phyloP scores from a whole-genome alignment of 2,329 filamentous ascomycete species.

The Aureobasidium pullulans region DNA sequence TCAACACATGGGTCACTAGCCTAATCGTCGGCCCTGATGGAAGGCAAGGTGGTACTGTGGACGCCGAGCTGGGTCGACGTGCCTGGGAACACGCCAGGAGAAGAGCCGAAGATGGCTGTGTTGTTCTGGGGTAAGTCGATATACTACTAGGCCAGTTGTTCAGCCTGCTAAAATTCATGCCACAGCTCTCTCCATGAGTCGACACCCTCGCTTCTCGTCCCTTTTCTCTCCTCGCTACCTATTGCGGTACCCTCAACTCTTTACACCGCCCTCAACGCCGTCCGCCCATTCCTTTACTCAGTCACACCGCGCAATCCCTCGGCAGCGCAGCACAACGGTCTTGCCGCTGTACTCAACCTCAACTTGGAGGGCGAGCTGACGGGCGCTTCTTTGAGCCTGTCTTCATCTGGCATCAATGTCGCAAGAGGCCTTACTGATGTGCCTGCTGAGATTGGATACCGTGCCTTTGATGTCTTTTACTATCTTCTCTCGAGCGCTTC shows the following conservation, averaged over 20 bases:
- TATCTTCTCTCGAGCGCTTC: conserved; percentile 91
- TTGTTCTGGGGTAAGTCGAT: conserved; percentile 67
- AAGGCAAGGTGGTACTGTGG: conserved; percentile 67
- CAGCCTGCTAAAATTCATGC: conserved; percentile 13
- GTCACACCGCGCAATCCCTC: conserved; percentile 89
- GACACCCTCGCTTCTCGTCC: conserved; percentile 72
- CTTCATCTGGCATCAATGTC: conserved; percentile 83
- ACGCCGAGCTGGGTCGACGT: conserved; percentile 66
- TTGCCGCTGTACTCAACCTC: conserved; percentile 75
- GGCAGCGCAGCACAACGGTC: conserved; percentile 67
- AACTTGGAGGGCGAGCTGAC: conserved; percentile 73
- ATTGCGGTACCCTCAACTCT: conserved; percentile 67
- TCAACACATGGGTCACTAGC: conserved; percentile 92
- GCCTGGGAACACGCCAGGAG: conserved; percentile 96
- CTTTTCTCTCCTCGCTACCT: conserved; percentile 75
- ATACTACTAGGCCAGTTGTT: not conserved
- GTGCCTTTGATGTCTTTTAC: conserved; percentile 97
- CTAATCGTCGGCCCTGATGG: conserved; percentile 62
- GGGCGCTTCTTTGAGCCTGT: conserved; percentile 67
- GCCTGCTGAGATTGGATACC: conserved; percentile 69
- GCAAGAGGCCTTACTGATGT: conserved; percentile 71
- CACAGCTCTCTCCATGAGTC: conserved; percentile 78
- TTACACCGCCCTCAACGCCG: conserved; percentile 69
- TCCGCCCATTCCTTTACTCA: conserved; percentile 79
- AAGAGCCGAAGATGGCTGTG: conserved; percentile 89